Evolutionary conservation across 768 basidiomycete species (phyloP), one percentile per base, ranked within the genome.

Genomic region (Suillus clintonianus): DNA sequence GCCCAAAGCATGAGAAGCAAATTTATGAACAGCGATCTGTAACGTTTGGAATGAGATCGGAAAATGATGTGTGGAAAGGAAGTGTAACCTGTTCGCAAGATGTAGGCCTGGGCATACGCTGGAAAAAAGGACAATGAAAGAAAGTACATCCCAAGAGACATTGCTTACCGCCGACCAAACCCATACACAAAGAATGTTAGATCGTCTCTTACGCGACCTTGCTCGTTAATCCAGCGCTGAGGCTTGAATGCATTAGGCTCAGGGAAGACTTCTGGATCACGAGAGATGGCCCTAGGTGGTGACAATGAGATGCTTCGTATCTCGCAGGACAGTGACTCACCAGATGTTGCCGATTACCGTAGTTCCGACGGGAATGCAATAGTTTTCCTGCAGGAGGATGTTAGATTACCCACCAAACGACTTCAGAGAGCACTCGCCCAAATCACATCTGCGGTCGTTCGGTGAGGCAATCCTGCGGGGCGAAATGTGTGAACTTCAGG

Each of bases 151-250:
- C 13, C 22, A 11, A 24, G 19, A 6, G 47, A 48, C 6, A 1
- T 13, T 14, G 22, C 47, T 48, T 48, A 24, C 47, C 47, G 47
- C 47, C 85, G 71, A 22, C 85, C 86, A 67, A 85, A 86, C 0
- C 86, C 86, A 59, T 86, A 88, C 5, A 82, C 74, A 65, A 79
- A 86, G 0, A 79, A 74, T 66, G 80, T 82, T 10, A 86, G 65
- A 41, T 86, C 85, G 15, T 80, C 81, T 27, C 77, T 75, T 8
- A 87, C 63, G 34, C 70, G 77, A 0, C 83, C 83, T 0, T 84
- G 76, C 5, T 79, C 0, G 86, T 86, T 3, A 15, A 48, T 24
- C 47, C 47, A 48, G 47, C 45, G 45, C 45, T 47, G 45, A 5
- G 45, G 45, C 41, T 83, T 72, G 70, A 88, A 61, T 5, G 8